Conservation (phyloP, 805 yeast species). For the Komagataella pseudopastoris region DNA sequence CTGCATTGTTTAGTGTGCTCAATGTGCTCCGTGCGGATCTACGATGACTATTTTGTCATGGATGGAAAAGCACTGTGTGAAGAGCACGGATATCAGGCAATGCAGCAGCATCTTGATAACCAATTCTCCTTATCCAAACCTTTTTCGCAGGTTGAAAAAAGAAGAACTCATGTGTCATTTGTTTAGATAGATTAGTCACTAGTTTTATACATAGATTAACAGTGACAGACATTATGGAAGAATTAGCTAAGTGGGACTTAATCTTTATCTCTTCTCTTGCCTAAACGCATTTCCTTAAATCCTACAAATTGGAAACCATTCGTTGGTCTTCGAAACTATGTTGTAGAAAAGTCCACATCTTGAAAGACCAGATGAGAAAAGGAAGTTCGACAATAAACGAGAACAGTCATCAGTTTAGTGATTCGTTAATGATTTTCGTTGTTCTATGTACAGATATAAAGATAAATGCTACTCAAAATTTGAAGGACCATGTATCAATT, state of each 20-base stretch:
- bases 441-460: background rate
- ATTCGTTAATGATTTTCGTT: background rate
- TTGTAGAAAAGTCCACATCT: background rate
- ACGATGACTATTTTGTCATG: conserved; percentile 40
- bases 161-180: conserved; percentile 19
- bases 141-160: conserved; percentile 11
- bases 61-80: conserved; percentile 41
- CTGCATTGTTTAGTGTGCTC: conserved; percentile 56
- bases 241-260: background rate
- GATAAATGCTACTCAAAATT: background rate
- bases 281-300: background rate
- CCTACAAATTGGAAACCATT: background rate
- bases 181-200: conserved; percentile 4
- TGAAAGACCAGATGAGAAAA: background rate
- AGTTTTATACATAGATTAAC: background rate
- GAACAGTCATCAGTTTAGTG: background rate
- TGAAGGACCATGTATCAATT: background rate
- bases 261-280: background rate
- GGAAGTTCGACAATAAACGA: background rate
- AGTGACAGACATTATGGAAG: background rate
- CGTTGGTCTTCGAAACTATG: background rate
- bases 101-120: conserved; percentile 1
- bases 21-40: conserved; percentile 38
- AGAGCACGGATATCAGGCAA: conserved; percentile 14
- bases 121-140: background rate